Evolutionary conservation across 768 basidiomycete species (phyloP), one percentile per base, ranked within the genome.

Genomic region (Artomyces pyxidatus): DNA sequence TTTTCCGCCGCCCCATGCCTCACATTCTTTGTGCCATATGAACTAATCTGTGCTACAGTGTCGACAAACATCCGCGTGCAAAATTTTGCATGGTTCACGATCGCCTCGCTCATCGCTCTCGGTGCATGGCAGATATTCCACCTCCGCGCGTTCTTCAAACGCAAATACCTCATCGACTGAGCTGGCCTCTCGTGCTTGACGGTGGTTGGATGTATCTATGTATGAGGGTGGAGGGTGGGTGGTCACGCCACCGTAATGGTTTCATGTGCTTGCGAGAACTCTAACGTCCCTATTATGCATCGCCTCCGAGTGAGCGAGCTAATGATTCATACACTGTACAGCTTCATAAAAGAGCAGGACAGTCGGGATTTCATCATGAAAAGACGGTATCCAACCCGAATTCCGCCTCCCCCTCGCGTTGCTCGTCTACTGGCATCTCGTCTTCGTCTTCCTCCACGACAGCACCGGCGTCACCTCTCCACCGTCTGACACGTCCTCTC

Each of bases 51-150:
- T 21, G 22, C 25, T 44, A 27, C 59, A 98, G 95, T 84, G 48
- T 97, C 94, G 25, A 99, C 95, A 35, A 91, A 94, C 65, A 54
- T 71, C 29, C 86, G 96, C 46, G 94, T 98, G 27, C 87, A 92
- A 66, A 88, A 80, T 59, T 98, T 99, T 68, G 88, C 89, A 1
- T 85, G 90, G 76, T 83, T 98, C 64, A 86, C 91, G 11, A 75
- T 96, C 52, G 19, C 83, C 41, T 80, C 87, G 7, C 77, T 97
- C 39, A 64, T 91, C 27, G 79, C 72, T 23, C 73, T 97, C 30
- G 94, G 96, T 6, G 77, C 76, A 38, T 99, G 95, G 96, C 93
- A 97, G 70, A 88, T 99, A 39, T 69, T 96, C 63, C 95, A 98
- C 62, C 72, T 99, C 12, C 81, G 93, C 40, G 78, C 91, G 6